Conservation (phyloP, 352 stramenopile species). For the Globisporangium splendens region DNA sequence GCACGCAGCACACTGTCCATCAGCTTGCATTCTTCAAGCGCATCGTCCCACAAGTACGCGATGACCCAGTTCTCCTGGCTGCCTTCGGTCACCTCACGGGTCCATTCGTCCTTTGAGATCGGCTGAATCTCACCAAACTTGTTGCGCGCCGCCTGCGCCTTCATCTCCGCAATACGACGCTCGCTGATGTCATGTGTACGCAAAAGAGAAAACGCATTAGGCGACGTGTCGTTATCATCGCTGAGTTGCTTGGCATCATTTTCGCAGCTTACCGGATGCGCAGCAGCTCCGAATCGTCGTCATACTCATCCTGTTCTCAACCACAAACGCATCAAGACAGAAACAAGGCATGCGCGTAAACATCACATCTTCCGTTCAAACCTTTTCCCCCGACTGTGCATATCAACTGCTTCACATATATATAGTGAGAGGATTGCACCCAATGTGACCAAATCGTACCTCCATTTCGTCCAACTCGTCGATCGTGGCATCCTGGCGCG, state of each 20-base stretch:
- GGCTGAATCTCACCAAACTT: conserved; percentile 88
- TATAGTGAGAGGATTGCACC: no score
- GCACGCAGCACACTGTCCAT: conserved; percentile 86
- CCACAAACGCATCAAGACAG: not conserved
- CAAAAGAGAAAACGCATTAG: no score
- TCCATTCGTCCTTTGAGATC: conserved; percentile 93
- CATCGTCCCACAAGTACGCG: conserved; percentile 88
- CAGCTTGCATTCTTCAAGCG: conserved; percentile 87
- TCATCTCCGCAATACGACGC: conserved; percentile 86
- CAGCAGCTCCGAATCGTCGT: conserved; percentile 72
- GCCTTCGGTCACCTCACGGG: conserved; percentile 88
- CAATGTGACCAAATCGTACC: conserved; percentile 16
- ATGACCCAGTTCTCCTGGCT: conserved; percentile 89
- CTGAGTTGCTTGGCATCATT: no score
- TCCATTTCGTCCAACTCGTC: conserved; percentile 86
- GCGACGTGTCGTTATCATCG: no score
- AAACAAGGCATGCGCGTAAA: no score
- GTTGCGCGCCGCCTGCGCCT: conserved; percentile 70
- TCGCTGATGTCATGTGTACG: conserved; percentile 28
- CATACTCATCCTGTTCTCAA: conserved; percentile 65
- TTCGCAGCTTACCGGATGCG: conserved; percentile 47
- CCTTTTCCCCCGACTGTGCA: no score
- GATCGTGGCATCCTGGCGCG: conserved; percentile 74
- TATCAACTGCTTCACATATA: no score
- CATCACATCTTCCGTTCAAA: no score